Evolutionary conservation across 331 rosid genomes (phyloP).

Genomic region (Quercus tomentella): DNA sequence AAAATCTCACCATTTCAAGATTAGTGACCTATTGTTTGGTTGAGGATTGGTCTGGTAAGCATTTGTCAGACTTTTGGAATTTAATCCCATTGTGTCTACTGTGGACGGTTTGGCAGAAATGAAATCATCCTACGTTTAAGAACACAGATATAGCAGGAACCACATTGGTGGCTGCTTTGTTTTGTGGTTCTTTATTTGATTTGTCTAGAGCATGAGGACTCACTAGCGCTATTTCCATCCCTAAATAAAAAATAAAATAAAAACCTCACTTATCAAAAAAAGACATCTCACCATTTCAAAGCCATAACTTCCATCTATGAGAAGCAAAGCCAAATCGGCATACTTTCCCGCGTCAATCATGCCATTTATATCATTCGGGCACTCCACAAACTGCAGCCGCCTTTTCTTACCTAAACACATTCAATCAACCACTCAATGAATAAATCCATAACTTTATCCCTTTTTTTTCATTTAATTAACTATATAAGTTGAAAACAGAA

Average conservation of each 20-base stretch:
- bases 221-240: no score
- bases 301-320: conserved; percentile 90
- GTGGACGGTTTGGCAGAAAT: no score
- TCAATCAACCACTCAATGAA: conserved; percentile 11
- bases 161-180: no score
- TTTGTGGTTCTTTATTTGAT: no score
- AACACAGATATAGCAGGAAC: no score
- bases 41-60: no score
- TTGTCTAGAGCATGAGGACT: no score
- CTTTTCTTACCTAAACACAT: conserved; percentile 76
- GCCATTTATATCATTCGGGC: conserved; percentile 89
- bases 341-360: conserved; percentile 94
- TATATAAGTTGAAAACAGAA: background rate
- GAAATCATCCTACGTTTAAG: no score
- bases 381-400: conserved; percentile 88
- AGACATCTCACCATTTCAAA: conserved; percentile 78
- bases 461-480: background rate
- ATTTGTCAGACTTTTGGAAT: no score
- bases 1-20: background rate
- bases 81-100: no score
- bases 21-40: no score
- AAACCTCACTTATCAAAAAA: background rate
- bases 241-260: no score
- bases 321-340: conserved; percentile 90
- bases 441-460: background rate